Evolutionary conservation across 257 asterid genomes (phyloP), one percentile per base, ranked within the genome.

Genomic region (Solanum neorickii): DNA sequence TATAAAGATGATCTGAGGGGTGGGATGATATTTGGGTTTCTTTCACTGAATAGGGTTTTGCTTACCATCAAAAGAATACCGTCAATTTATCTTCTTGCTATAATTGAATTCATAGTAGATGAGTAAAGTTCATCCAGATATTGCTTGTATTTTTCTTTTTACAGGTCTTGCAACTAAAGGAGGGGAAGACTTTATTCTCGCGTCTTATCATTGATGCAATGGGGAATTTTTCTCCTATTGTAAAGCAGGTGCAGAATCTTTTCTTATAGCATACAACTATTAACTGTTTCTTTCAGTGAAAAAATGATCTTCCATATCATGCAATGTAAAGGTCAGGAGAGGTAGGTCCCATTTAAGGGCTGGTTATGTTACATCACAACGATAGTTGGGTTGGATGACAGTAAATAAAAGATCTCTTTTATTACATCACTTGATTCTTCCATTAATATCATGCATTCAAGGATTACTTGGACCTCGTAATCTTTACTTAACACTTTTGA

Each of bases 191-290:
- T 89, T 88, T 97, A 68, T 91, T 93, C n/a, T 90, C 99, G 7
- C 94, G 92, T 87, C 96, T 97, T 86, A 60, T 97, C 87, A 92
- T 97, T 89, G 99, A 97, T 91, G 98, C 99, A 69, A 97, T 97
- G 99, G 99, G 99, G 56, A 97, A 97, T 90, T 97, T 97, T 92
- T 97, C 99, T 82, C 99, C 99, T 7, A 91, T 97, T 49, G 99
- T 97, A 76, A 95, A 89, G 90, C 99, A 97, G 93, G 98, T 95
- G 87, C 88, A 29, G 12, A 88, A 92, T 87, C 87, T 78, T 59
- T 25, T 18, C 59, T 46, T 70, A 52, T 29, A 31, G 62, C 77
- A 47, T 82, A 29, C 69, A 82, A 49, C 85, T 82, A 18, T 47
- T 47, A 49, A 18, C 44, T 6, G 46, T 49, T 5, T 29, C 69